These are phyloP conservation scores for Hypoxylon sp. DNA, from an alignment of 2,329 filamentous ascomycete genomes.

Conservation along the genomic window DNA sequence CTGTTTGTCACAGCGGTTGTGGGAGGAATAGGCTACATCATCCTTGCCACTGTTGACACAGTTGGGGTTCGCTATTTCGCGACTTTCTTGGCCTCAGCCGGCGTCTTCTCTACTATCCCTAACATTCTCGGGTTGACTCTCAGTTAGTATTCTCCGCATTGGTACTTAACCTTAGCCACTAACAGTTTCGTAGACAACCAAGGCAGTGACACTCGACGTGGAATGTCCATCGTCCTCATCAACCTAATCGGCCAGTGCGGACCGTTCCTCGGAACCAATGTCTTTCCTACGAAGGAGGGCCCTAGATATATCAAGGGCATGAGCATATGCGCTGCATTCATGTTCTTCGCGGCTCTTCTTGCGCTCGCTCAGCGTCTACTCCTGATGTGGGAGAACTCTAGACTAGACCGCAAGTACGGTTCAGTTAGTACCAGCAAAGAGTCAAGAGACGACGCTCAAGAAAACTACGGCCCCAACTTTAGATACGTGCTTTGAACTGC, in stretches of 20 bases:
- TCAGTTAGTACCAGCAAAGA: neutral
- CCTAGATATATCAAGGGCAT: constrained; percentile 49
- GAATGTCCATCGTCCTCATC: constrained; percentile 50
- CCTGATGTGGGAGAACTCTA: constrained; percentile 46
- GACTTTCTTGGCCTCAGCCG: constrained; percentile 62
- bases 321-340: constrained; percentile 51
- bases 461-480: constrained; percentile 48
- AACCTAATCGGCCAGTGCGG: constrained; percentile 51
- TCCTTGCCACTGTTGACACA: constrained; percentile 51
- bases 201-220: constrained; percentile 49
- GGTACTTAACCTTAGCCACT: constrained; percentile 10
- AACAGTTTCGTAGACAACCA: constrained; percentile 48
- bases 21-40: constrained; percentile 49
- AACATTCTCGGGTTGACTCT: constrained; percentile 49
- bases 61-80: constrained; percentile 62
- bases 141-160: constrained; percentile 42
- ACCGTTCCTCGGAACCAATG: constrained; percentile 49
- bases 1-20: constrained; percentile 43
- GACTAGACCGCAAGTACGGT: constrained; percentile 47
- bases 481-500: constrained; percentile 45
- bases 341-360: constrained; percentile 50
- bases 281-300: constrained; percentile 43
- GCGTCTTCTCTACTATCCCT: constrained; percentile 55
- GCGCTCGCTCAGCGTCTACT: constrained; percentile 44
- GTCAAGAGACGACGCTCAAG: constrained; percentile 33